phyloP scores from a whole-genome alignment of 1,284 basidiomycete genomes.

The Ceratobasidium theobromae region DNA sequence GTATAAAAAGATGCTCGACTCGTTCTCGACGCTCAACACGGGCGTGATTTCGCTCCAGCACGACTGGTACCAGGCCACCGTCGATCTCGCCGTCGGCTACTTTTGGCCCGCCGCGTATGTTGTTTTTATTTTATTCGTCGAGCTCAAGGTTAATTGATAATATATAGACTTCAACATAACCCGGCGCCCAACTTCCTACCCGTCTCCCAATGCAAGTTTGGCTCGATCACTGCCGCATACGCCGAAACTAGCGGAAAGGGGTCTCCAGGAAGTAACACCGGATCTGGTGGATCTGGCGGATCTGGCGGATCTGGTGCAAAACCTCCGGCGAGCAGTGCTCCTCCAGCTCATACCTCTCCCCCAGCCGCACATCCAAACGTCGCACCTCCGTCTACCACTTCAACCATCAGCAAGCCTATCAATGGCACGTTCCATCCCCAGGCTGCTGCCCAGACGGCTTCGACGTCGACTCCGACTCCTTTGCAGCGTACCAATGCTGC shows the following conservation, averaged over 20 bases:
- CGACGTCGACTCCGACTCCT: too few species aligned
- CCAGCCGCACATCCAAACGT: too few species aligned
- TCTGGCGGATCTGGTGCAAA: too few species aligned
- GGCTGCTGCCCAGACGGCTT: too few species aligned
- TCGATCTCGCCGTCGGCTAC: conserved; percentile 86
- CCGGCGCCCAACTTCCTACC: conserved; percentile 54
- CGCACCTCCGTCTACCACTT: not conserved
- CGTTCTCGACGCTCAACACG: conserved; percentile 41
- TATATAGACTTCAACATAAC: conserved; percentile 48
- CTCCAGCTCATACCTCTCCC: not conserved
- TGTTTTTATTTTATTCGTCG: not conserved
- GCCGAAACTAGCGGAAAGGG: conserved; percentile 47
- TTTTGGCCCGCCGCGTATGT: conserved; percentile 65
- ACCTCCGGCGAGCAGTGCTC: not conserved
- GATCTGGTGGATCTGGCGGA: too few species aligned
- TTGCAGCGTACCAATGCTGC: too few species aligned
- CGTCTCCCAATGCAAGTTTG: conserved; percentile 62
- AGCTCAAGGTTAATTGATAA: not conserved
- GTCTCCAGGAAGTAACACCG: not conserved
- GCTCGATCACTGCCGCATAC: conserved; percentile 67
- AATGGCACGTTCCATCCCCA: too few species aligned
- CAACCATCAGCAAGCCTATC: not conserved
- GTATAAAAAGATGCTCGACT: conserved; percentile 47
- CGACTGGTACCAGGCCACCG: conserved; percentile 77
- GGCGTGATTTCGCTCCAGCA: conserved; percentile 91